Evolutionary conservation across 257 asterid genomes (phyloP).

Genomic region (Fraxinus cuspidata): DNA sequence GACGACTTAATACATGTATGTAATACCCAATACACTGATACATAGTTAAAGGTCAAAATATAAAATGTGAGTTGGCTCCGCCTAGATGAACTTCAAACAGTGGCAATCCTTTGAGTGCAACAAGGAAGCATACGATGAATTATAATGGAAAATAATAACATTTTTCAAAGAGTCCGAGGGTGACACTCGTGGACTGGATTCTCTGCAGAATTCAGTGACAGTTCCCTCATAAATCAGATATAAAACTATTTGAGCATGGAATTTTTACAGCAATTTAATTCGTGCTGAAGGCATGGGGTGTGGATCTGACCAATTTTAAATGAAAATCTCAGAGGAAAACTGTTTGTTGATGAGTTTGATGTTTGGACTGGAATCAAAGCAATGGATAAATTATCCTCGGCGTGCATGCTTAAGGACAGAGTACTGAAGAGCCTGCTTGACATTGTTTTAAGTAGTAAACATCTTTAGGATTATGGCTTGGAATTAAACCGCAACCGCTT

Average conservation of each 20-base stretch:
- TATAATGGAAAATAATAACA: slow-evolving; percentile 1
- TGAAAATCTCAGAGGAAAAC: too few species aligned
- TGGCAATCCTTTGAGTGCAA: background rate
- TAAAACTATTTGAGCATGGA: background rate
- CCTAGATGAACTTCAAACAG: too few species aligned
- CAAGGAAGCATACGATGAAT: slow-evolving; percentile 1
- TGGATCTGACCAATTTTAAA: slow-evolving; percentile 25
- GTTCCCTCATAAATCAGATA: slow-evolving; percentile 26
- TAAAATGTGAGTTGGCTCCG: too few species aligned
- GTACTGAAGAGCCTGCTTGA: too few species aligned
- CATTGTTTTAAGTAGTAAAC: too few species aligned
- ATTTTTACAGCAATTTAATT: slow-evolving; percentile 26
- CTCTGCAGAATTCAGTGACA: slow-evolving; percentile 44
- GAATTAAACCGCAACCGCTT: too few species aligned
- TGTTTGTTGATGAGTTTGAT: too few species aligned
- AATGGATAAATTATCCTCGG: slow-evolving; percentile 35
- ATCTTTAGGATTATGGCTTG: background rate
- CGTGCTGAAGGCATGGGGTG: slow-evolving; percentile 22
- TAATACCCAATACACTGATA: too few species aligned
- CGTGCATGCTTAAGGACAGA: background rate
- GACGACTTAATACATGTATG: background rate
- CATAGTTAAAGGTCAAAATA: too few species aligned
- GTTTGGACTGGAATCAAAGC: background rate
- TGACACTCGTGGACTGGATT: slow-evolving; percentile 38
- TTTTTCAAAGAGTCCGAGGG: slow-evolving; percentile 8